Base-by-base conservation (phyloP, 192 early-diverging fungal species). In the Globomyces pollinis-pini region DNA sequence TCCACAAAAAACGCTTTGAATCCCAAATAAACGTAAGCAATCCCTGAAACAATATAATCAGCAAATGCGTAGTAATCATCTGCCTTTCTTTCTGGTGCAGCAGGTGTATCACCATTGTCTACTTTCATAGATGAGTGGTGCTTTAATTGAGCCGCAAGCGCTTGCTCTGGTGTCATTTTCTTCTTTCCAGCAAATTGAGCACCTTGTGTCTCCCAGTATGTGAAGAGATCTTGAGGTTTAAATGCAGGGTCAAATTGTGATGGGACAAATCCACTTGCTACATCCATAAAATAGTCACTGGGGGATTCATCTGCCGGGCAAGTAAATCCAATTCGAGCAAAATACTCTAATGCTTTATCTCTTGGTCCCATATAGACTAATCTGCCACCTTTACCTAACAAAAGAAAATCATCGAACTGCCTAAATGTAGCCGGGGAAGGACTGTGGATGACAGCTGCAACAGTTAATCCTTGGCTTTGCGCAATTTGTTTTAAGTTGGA, bases 401-500 rank as follows among this genome's bases (percentile, higher is more conserved):
- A 68, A 18, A 88, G 32, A 2, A 88, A 65, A 51, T 88, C 86
- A 60, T 88, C 83, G 67, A 88, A 88, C 53, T 84, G 78, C 3
- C 69, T 55, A 57, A 86, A 88, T 0, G 86, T 72, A 12, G 77
- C 71, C 1, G 81, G 78, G 0, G 73, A 74, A 1, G 86, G 86
- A 15, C 81, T 83, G 55, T 88, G 86, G 38, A 88, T 79, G n/a
- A 88, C 80, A n/a, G 86, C 79, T 3, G 81, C 85, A 21, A 86
- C 76, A 0, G 77, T 83, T 13, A 88, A 61, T 18, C 76, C 72
- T 42, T 81, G 83, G 32, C 71, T 57, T 1, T 69, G 63, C 2
- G 85, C 85, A 67, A 88, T 73, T 1, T 72, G 62, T 50, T 72
- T 73, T 38, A 88, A 65, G n/a, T 84, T 50, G 13, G 34, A 54